phyloP scores from a whole-genome alignment of 192 early-diverging fungal genomes.

The Backusella parvicylindrica region DNA sequence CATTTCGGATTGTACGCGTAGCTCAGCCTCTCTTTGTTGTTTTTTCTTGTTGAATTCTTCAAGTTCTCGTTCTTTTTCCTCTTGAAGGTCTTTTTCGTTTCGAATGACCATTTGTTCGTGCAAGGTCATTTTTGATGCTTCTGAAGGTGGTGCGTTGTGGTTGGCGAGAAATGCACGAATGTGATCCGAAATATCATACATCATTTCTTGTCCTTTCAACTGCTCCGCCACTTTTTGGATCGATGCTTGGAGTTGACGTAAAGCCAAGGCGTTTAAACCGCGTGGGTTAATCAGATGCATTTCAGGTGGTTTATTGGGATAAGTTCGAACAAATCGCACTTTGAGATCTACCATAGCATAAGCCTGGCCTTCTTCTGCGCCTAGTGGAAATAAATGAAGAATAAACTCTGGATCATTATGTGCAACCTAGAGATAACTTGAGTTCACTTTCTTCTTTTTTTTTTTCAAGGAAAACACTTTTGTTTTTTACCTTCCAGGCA shows the following conservation, averaged over 20 bases:
- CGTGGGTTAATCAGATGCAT: slow-evolving; percentile 45
- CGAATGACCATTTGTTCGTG: slow-evolving; percentile 55
- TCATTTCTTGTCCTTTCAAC: slow-evolving; percentile 60
- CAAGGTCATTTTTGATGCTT: slow-evolving; percentile 51
- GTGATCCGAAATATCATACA: slow-evolving; percentile 58
- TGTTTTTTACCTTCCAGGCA: slow-evolving; percentile 47
- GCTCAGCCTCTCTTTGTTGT: slow-evolving; percentile 40
- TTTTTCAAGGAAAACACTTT: background rate
- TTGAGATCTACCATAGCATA: slow-evolving; percentile 48
- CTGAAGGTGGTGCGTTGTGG: slow-evolving; percentile 46
- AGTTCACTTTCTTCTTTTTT: background rate
- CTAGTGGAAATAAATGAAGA: slow-evolving; percentile 44
- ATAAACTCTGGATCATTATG: slow-evolving; percentile 46
- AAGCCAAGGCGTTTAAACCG: slow-evolving; percentile 51
- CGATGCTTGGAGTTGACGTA: slow-evolving; percentile 39
- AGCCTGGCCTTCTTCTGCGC: slow-evolving; percentile 41
- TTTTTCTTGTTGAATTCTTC: slow-evolving; percentile 29
- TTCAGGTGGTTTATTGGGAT: slow-evolving; percentile 62
- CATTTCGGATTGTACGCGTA: slow-evolving; percentile 28
- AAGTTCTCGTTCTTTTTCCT: slow-evolving; percentile 41
- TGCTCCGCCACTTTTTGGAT: slow-evolving; percentile 35
- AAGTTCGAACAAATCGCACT: slow-evolving; percentile 63
- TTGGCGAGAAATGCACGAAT: slow-evolving; percentile 58
- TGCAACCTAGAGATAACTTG: slow-evolving; percentile 29
- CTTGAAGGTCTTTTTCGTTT: slow-evolving; percentile 45